Evolutionary conservation across 768 basidiomycete species (phyloP), one percentile per base, ranked within the genome.

Genomic region (Russula lepida): DNA sequence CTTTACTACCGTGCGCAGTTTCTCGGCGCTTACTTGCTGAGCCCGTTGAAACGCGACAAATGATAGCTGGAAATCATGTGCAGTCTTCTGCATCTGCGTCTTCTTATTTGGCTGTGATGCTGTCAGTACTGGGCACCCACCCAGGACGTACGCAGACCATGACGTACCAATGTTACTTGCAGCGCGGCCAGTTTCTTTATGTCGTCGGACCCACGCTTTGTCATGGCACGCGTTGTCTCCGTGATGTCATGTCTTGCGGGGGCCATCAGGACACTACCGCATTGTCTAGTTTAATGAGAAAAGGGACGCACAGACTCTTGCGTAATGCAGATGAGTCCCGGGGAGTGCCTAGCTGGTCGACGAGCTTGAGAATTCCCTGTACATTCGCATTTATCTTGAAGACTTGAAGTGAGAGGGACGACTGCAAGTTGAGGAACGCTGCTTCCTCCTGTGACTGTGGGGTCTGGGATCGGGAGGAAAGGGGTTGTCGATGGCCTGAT

Each of bases 361-460:
- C 92, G n/a, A 94, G 80, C 74, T 91, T 92, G 68, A 92, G 73
- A 52, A 99, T 95, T 17, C 91, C 95, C 69, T 95, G 92, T 3
- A 98, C 93, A 74, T 99, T 99, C 60, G 91, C 84, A 69, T 95
- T 95, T 77, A 98, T 93, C 82, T 98, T 98, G 86, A 98, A 98
- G 60, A 95, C 92, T 72, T 98, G 95, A 6, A 98, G 79, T 1
- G 88, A 88, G 62, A 93, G 74, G 15, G 90, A 90, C 3, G 82
- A 84, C 70, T 93, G 92, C 17, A 95, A 76, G 33, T 77, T 78
- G 11, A 80, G 75, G 72, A 95, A 98, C 4, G 86, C 79, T 7
- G 83, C 79, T 73, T 94, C 92, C 70, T 89, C 85, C 44, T 68
- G 74, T 21, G 75, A 74, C 63, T 76, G 77, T 61, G 79, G 73